Base-by-base conservation (phyloP, 345 rosid species). In the Heritiera fomes region DNA sequence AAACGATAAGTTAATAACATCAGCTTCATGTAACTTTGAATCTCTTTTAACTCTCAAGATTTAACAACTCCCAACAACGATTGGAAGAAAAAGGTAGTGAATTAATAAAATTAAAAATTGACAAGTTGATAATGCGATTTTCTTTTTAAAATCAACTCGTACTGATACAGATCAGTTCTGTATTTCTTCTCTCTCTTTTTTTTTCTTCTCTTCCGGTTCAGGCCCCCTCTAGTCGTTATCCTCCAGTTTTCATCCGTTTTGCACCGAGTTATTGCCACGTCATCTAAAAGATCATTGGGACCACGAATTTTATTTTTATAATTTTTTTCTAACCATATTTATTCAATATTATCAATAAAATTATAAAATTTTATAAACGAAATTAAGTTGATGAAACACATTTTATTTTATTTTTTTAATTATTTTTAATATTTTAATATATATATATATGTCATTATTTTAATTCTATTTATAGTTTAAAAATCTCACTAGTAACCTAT, bases 151-250 rank as follows among this genome's bases (percentile, higher is more conserved):
- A 75, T 75, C 62, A 76, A 82, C 75, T 79, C 81, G 28, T 0
- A 23, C 28, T 23, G 28, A 66, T 10, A 58, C 18, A 67, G 73
- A 76, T 65, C 72, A 49, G 73, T 64, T 77, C 66, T 56, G 28
- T 11, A 14, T 18, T 46, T 47, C 58, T 3, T 23, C 45, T 5
- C 43, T 41, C 6, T 43, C 46, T 11, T 40, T 9, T 18, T 12
- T 68, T 49, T 61, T 63, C 15, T 32, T 49, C 63, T 38, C 70
- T 82, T 73, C 66, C 41, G 80, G 68, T 82, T 84, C 82, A 80
- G 83, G 83, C 74, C 69, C 86, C 80, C 84, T 74, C 86, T 75
- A 56, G 91, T 87, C 83, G 88, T 89, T 83, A 79, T 88, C 92
- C 80, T 87, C 87, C 90, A 81, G 85, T 89, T 88, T 79, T 77